A percentile compares a stretch with the other conserved stretches of the same genome.
These are phyloP conservation scores for Phytophthora boehmeriae DNA, from an alignment of 352 stramenopile genomes.

Conservation along the genomic window DNA sequence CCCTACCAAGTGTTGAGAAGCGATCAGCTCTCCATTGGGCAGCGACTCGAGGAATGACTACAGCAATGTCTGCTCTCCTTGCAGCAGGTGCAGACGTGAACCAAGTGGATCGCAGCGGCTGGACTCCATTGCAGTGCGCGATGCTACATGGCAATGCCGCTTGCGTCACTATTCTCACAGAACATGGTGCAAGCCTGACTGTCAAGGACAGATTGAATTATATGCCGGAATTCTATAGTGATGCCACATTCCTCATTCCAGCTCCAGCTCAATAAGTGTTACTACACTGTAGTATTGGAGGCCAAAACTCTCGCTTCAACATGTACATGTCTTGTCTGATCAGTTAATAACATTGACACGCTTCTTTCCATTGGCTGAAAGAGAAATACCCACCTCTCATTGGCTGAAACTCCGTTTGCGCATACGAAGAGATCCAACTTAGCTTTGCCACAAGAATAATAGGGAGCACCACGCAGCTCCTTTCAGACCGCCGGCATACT, in stretches of 20 bases:
- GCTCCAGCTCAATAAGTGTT: too few relatives aligned
- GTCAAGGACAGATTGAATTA: conserved; percentile 52
- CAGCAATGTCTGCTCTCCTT: conserved; percentile 35
- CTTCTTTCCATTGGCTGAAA: conserved; percentile 7
- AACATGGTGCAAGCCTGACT: conserved; percentile 35
- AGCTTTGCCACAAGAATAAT: conserved; percentile 17
- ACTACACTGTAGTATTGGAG: not conserved
- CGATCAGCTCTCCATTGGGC: conserved; percentile 76
- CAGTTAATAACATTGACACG: too few relatives aligned
- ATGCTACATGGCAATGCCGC: conserved; percentile 49
- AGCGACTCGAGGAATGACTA: conserved; percentile 51
- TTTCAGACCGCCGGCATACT: conserved; percentile 3
- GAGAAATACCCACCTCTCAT: conserved; percentile 3
- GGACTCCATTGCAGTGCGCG: conserved; percentile 68
- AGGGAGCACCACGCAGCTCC: not conserved
- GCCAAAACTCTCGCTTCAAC: conserved; percentile 9
- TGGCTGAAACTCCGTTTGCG: conserved; percentile 44
- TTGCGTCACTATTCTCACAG: conserved; percentile 40
- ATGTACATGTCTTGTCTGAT: not conserved
- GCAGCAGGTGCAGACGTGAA: conserved; percentile 36
- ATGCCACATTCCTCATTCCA: conserved; percentile 1
- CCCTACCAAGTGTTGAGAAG: conserved; percentile 41
- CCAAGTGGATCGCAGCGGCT: conserved; percentile 49
- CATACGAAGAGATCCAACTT: conserved; percentile 31
- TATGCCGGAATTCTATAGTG: conserved; percentile 23